Evolutionary conservation across 352 stramenopile genomes (phyloP), one percentile per base, ranked within the genome.

Genomic region (Phytophthora capsici): DNA sequence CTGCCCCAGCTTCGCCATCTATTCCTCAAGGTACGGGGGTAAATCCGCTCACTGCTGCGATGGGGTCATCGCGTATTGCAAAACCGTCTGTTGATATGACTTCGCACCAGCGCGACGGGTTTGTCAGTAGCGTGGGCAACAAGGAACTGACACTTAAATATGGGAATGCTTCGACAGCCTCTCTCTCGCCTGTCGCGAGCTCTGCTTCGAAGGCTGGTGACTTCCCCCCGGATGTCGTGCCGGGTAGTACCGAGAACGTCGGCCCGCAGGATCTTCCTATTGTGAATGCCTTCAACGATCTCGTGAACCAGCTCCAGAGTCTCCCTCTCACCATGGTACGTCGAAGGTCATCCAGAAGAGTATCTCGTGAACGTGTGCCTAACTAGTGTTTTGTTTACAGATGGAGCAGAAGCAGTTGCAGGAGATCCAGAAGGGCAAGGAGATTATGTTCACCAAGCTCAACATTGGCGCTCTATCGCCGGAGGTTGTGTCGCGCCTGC

Each of bases 81-180:
- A 95, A 86, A 51, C 82, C 81, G 13, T 90, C 85, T 43, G 88
- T 94, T 58, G 84, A 96, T 66, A 93, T 96, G 69, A 80, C 60
- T 38, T 81, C 82, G 55, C 83, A 92, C 44, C 89, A 93, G 65
- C 89, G 89, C 58, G 88, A 96, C 36, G 85, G 88, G 0, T 96
- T 96, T 38, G 72, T 93, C 2, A 96, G 78, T 55, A 94, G 86
- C 59, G 88, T 90, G 43, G 84, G 84, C 51, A 94, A 96, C 82
- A 93, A 92, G 75, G 82, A 93, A 68, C 69, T 94, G 54, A 91
- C 86, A 56, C 66, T 82, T 36, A 96, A 96, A 81, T 96, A 96
- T 69, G 86, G 86, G 38, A 96, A 96, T 73, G 55, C 71, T 37
- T 85, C 80, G 43, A 83, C 67, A 48, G 77, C 83, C 10, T 70